phyloP scores from a whole-genome alignment of 176 grass and related monocot species.

The Urochloa ruziziensis region DNA sequence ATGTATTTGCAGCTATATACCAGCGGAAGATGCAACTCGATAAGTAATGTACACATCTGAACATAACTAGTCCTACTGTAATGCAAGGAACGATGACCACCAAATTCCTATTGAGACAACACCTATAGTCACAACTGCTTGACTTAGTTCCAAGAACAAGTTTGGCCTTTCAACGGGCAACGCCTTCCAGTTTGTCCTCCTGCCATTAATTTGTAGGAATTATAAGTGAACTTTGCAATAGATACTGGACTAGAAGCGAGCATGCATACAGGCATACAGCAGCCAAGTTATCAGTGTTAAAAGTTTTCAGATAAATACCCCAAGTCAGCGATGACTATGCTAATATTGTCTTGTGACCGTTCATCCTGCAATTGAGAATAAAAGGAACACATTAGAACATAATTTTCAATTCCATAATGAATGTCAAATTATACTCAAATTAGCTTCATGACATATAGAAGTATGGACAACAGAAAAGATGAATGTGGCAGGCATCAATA shows the following conservation, averaged over 20 bases:
- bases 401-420: background rate
- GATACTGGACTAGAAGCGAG: constrained; percentile 11
- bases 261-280: background rate
- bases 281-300: constrained; percentile 11
- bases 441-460: constrained; percentile 11
- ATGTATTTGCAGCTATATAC: constrained; percentile 37
- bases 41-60: constrained; percentile 22
- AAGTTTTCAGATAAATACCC: constrained; percentile 55
- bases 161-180: constrained; percentile 66
- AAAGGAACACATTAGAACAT: background rate
- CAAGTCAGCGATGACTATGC: constrained; percentile 92
- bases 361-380: constrained; percentile 56
- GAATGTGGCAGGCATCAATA: constrained; percentile 37
- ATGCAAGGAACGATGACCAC: constrained; percentile 62
- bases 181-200: constrained; percentile 91
- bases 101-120: constrained; percentile 81
- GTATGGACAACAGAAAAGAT: constrained; percentile 15
- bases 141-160: constrained; percentile 76
- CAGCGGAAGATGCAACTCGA: background rate
- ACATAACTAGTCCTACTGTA: constrained; percentile 44
- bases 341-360: constrained; percentile 85
- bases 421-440: background rate
- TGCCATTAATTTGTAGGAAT: constrained; percentile 32
- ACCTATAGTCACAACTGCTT: constrained; percentile 78
- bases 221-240: background rate